Percentiles rank a stretch among this genome's conserved stretches.
phyloP scores from a whole-genome alignment of 2,329 filamentous ascomycete species.

The Colletotrichum cordylinicola region DNA sequence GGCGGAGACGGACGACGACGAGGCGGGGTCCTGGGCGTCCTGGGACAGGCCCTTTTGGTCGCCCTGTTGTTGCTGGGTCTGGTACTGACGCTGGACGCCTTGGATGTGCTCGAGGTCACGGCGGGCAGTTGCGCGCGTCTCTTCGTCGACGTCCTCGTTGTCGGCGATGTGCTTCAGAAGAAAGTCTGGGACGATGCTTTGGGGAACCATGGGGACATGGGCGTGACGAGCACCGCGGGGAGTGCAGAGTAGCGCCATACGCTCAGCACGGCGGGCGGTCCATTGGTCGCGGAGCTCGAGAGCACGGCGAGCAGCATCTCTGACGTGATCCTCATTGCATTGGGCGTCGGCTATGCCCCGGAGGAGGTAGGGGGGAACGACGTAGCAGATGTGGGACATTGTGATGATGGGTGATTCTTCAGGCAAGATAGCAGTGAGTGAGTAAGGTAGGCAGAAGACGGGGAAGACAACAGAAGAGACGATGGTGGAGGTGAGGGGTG shows the following conservation, averaged over 20 bases:
- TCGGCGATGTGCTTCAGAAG: slow-evolving; percentile 2
- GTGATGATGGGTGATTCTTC: not conserved
- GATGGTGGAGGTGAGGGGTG: not conserved
- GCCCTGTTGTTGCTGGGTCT: slow-evolving; percentile 30
- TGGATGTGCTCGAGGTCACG: slow-evolving; percentile 44
- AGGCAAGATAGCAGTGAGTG: not conserved
- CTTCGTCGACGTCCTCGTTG: slow-evolving; percentile 38
- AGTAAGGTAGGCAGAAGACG: not conserved
- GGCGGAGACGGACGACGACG: not conserved
- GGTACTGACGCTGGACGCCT: slow-evolving; percentile 31
- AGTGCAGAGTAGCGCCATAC: slow-evolving; percentile 36
- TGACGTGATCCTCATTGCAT: slow-evolving; percentile 39
- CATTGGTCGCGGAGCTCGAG: slow-evolving; percentile 39
- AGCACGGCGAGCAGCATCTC: slow-evolving; percentile 39
- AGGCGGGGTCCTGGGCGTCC: not conserved
- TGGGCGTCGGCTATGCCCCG: slow-evolving; percentile 45
- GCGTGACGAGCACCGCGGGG: slow-evolving; percentile 33
- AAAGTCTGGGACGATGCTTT: not conserved
- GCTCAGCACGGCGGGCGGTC: slow-evolving; percentile 35
- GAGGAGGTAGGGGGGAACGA: slow-evolving; percentile 53
- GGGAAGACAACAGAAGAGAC: no score
- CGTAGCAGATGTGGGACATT: slow-evolving; percentile 36
- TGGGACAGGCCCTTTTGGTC: not conserved
- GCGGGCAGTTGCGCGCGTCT: slow-evolving; percentile 40
- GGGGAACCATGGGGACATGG: not conserved